Base-by-base conservation (phyloP, 805 yeast species). In the Scheffersomyces spartinae region DNA sequence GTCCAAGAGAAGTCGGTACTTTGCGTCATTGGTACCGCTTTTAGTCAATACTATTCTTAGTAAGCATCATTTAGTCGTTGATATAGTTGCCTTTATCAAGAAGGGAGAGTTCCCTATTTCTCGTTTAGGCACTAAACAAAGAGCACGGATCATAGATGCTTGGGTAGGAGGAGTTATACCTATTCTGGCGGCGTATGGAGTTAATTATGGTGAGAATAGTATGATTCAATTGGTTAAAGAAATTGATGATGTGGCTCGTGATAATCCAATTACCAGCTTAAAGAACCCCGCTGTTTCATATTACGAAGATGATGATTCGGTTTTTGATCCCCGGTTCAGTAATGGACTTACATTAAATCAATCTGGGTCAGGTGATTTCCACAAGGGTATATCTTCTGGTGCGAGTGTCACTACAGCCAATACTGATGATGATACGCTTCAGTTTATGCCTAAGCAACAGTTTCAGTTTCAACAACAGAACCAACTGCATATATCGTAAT, bases 11-110 rank as follows among this genome's bases (percentile, higher is more conserved):
- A 50, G 55, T 7, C 52, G 61, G 20, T 60, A 64, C 33, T 54
- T 74, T 28, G 76, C 95, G 1, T 73, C 91, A 1, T 47, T 91
- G 29, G 85, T 84, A 0, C 93, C 97, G 1, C 68, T 86, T 13
- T 67, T 91, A 23, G 85, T 82, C 21, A 78, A 82, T 35, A 74
- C 74, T 10, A 71, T 88, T 1, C 55, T 93, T 39, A 73, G 80
- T 33, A 76, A 70, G 33, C 95, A 86, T 47, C 91, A 84, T 35
- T 55, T 91, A 29, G 67, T 83, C 7, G 58, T 85, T 12, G 96
- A 93, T 47, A 68, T 88, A 21, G 79, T 91, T 18, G 78, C 84
- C 0, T 91, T 88, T 52, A 71, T 81, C 22, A 70, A 68, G 26
- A 61, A 61, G 24, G 76, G 71, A 4, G 65, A 64, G 9, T 69